Evolutionary conservation across 2,329 filamentous ascomycete species (phyloP).

Genomic region (Aspergillus latus): DNA sequence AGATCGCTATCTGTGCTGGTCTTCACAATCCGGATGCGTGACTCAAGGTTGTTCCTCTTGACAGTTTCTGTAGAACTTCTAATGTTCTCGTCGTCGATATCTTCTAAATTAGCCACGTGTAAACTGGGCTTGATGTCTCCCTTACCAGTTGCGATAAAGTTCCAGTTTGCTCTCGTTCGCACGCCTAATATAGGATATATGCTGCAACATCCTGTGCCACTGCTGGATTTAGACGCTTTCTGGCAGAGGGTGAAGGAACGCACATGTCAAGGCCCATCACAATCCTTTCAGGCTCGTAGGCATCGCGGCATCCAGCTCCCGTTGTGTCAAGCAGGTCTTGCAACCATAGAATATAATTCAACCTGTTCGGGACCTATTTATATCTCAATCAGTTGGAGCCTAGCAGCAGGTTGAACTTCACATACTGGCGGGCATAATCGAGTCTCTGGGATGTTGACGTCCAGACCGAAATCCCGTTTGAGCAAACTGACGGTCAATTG

Average conservation of each 20-base stretch:
- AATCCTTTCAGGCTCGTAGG: slow-evolving; percentile 55
- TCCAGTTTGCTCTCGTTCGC: slow-evolving; percentile 66
- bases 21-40: slow-evolving; percentile 64
- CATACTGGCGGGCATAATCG: slow-evolving; percentile 81
- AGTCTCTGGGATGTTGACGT: slow-evolving; percentile 70
- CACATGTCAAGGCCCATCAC: slow-evolving; percentile 75
- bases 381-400: slow-evolving; percentile 6
- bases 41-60: slow-evolving; percentile 61
- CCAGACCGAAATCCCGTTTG: slow-evolving; percentile 70
- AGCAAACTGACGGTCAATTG: slow-evolving; percentile 76
- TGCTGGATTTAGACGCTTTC: slow-evolving; percentile 29
- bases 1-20: slow-evolving; percentile 56
- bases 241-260: slow-evolving; percentile 2
- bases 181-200: slow-evolving; percentile 88
- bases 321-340: slow-evolving; percentile 77
- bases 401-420: background rate
- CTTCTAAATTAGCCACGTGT: slow-evolving; percentile 37
- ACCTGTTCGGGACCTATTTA: slow-evolving; percentile 51
- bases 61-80: slow-evolving; percentile 68
- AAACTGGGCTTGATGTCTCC: background rate
- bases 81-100: slow-evolving; percentile 73
- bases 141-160: slow-evolving; percentile 65
- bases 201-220: slow-evolving; percentile 82
- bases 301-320: slow-evolving; percentile 45
- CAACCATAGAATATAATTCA: slow-evolving; percentile 90